Evolutionary conservation across 768 basidiomycete species (phyloP).

Genomic region (Kwoniella heveanensis): DNA sequence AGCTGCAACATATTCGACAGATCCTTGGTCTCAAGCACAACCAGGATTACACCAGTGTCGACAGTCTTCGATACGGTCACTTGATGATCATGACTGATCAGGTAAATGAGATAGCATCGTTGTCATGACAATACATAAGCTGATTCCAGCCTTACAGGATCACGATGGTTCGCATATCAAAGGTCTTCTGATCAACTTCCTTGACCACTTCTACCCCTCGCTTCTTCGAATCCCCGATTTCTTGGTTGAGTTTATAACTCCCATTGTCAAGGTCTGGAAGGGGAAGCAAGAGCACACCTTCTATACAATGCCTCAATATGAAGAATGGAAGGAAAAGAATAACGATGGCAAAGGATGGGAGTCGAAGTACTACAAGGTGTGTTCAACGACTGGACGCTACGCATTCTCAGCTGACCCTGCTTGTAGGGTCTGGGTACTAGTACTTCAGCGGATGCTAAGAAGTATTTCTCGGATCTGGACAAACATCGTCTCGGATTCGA

Average conservation of each 20-base stretch:
- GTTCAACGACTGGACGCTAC: constrained; percentile 29
- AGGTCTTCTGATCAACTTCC: constrained; percentile 95
- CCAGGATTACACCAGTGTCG: constrained; percentile 74
- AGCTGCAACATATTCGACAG: constrained; percentile 96
- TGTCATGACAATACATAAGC: not conserved
- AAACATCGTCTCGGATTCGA: constrained; percentile 95
- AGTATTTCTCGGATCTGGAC: constrained; percentile 87
- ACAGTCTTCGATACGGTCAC: constrained; percentile 81
- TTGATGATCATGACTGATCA: constrained; percentile 99
- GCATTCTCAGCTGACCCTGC: constrained; percentile 3
- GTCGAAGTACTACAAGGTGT: constrained; percentile 95
- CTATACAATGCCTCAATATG: constrained; percentile 96
- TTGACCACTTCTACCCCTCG: constrained; percentile 96
- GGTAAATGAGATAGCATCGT: constrained; percentile 58
- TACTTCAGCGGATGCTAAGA: constrained; percentile 80
- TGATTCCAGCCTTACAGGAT: constrained; percentile 64
- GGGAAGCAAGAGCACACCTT: constrained; percentile 78
- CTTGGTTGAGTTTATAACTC: constrained; percentile 96
- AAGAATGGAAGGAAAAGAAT: constrained; percentile 82
- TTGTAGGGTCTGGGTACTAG: constrained; percentile 92
- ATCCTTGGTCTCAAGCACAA: constrained; percentile 95
- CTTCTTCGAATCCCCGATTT: constrained; percentile 86
- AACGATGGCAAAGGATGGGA: constrained; percentile 78
- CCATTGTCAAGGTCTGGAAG: constrained; percentile 89
- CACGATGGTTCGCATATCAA: constrained; percentile 99